phyloP scores from a whole-genome alignment of 2,329 filamentous ascomycete genomes.

The Phyllosticta citrichinensis region DNA sequence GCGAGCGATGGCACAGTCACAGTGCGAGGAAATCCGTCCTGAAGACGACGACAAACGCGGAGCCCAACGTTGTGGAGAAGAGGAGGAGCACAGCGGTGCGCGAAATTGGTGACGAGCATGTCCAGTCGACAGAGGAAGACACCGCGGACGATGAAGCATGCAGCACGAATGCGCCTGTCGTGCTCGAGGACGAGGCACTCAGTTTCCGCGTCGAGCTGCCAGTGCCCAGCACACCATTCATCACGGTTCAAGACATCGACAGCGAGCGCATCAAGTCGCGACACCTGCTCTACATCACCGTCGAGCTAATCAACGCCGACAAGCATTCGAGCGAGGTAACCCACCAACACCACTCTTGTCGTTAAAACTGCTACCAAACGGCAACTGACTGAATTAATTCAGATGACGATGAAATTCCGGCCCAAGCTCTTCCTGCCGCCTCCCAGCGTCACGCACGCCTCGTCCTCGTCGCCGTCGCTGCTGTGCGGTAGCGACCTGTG shows the following conservation, averaged over 20 bases:
- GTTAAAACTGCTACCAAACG: too few species aligned
- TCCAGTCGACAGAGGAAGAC: not conserved
- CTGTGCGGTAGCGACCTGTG: too few species aligned
- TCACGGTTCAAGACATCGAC: not conserved
- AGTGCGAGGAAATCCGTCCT: not conserved
- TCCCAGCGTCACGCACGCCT: not conserved
- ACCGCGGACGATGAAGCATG: not conserved
- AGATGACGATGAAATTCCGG: not conserved
- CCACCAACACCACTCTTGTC: too few species aligned
- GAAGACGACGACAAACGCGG: not conserved
- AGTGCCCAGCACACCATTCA: not conserved
- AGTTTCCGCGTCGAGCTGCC: not conserved
- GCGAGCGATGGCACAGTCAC: not conserved
- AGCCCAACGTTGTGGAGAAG: not conserved
- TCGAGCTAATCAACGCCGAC: not conserved
- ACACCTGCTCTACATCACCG: not conserved
- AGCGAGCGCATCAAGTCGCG: not conserved
- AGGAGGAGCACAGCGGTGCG: not conserved
- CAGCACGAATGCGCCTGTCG: not conserved
- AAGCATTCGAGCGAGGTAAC: not conserved
- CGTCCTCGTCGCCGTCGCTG: not conserved
- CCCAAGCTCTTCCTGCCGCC: not conserved
- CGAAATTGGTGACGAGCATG: not conserved
- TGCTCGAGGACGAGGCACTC: not conserved
- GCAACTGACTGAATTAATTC: not conserved